phyloP scores from a whole-genome alignment of 2,329 filamentous ascomycete species.

The Periconia digitata region DNA sequence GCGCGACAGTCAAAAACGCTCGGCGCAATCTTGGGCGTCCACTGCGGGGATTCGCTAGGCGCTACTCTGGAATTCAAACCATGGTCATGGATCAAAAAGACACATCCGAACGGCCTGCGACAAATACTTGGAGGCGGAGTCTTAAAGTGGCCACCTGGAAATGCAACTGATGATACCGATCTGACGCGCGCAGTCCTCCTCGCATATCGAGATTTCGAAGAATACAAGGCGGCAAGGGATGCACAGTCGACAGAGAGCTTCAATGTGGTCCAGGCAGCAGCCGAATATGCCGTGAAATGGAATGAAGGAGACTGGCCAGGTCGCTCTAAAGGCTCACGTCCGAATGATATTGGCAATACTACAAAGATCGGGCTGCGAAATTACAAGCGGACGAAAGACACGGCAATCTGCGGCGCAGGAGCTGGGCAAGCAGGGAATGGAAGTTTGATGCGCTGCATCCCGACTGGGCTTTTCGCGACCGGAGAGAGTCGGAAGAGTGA shows the following conservation, averaged over 20 bases:
- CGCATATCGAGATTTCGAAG: conserved; percentile 35
- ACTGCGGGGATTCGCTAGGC: conserved; percentile 52
- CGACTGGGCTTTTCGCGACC: conserved; percentile 48
- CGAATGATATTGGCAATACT: conserved; percentile 46
- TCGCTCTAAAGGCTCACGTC: conserved; percentile 34
- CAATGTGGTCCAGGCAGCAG: conserved; percentile 41
- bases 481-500: conserved; percentile 24
- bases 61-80: conserved; percentile 49
- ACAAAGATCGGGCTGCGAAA: conserved; percentile 38
- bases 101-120: conserved; percentile 44
- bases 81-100: conserved; percentile 34
- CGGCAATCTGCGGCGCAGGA: conserved; percentile 42
- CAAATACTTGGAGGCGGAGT: conserved; percentile 50
- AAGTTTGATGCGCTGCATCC: conserved; percentile 52
- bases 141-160: conserved; percentile 48
- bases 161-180: conserved; percentile 54
- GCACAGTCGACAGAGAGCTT: conserved; percentile 4
- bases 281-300: conserved; percentile 48
- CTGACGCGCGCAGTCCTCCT: conserved; percentile 51
- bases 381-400: conserved; percentile 34
- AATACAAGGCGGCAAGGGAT: background rate
- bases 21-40: conserved; percentile 52
- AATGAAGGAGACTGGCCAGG: conserved; percentile 48
- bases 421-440: conserved; percentile 48
- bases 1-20: conserved; percentile 42